Evolutionary conservation across 2,329 filamentous ascomycete genomes (phyloP), one percentile per base, ranked within the genome.

Genomic region (Fusarium udum): DNA sequence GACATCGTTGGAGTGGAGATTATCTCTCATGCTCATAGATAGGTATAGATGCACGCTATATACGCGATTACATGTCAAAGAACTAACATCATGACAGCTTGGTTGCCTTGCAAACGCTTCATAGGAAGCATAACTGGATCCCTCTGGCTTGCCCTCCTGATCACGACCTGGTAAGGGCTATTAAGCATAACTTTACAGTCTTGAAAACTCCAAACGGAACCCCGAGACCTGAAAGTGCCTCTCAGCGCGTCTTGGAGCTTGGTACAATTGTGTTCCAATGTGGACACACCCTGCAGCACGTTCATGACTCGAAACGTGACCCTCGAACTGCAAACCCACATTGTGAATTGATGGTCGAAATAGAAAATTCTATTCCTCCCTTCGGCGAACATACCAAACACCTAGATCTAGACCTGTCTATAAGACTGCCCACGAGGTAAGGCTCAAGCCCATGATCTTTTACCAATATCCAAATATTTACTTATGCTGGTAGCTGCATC

Each of bases 171-270:
- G 12, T 24, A 26, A 52, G 18, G 1, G 32, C 7, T 20, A 36
- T 52, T 3, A 36, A 7, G 0, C 22, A 52, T 15, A 20, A 26
- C 11, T 14, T 16, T 16, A 24, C 48, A 1, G 32, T 24, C 3
- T 12, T 52, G 1, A 34, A 4, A 14, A 52, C 31, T 15, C 16
- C 32, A 14, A 24, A 24, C 6, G n/a, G 48, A 2, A 11, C n/a
- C 8, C 16, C 48, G 1, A 26, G 48, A 7, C 7, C 32, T 0
- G 48, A 36, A 0, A 7, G 1, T 10, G 16, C 4, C 0, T 6
- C 6, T 3, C 48, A 15, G 32, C 48, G 32, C 3, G 6, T 20
- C 0, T 14, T 6, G 5, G n/a, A 20, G 1, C 13, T 52, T 36
- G 48, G 31, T 15, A 36, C 0, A 2, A 14, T 34, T 36, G 22